These are phyloP conservation scores for Daldinia sp. DNA, from an alignment of 2,329 filamentous ascomycete genomes.

Conservation along the genomic window DNA sequence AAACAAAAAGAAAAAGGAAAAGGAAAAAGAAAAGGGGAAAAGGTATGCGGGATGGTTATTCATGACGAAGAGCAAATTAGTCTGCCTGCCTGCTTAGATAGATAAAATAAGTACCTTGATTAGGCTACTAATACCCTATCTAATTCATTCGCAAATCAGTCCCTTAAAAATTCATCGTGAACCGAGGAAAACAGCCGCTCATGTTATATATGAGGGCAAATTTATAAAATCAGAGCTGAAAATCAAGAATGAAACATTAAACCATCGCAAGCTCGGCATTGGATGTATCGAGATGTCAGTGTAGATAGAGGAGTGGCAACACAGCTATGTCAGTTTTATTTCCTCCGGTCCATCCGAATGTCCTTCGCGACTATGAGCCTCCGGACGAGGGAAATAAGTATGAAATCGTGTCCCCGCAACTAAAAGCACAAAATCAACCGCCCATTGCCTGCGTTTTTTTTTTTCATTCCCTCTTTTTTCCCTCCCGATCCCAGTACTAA, in stretches of 20 bases:
- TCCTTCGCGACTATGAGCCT: not conserved
- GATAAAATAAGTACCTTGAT: not conserved
- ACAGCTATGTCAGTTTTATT: not conserved
- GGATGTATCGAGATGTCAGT: conserved; percentile 4
- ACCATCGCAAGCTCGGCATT: not conserved
- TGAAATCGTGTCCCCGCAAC: not conserved
- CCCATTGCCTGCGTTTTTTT: conserved; percentile 2
- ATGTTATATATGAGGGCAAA: not conserved
- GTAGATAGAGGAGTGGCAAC: conserved; percentile 3
- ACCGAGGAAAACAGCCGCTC: not conserved
- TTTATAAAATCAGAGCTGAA: not conserved
- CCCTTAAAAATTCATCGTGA: conserved; percentile 11
- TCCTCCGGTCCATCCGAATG: conserved; percentile 1
- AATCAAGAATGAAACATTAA: not conserved
- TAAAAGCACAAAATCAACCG: not conserved
- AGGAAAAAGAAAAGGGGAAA: conserved; percentile 5
- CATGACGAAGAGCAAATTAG: conserved; percentile 11
- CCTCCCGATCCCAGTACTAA: not conserved
- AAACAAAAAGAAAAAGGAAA: too few relatives aligned
- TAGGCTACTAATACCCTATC: conserved; percentile 21
- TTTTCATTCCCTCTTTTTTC: not conserved
- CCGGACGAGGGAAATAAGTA: not conserved
- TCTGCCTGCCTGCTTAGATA: conserved; percentile 22
- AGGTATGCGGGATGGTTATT: conserved; percentile 16
- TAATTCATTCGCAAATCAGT: conserved; percentile 21